Evolutionary conservation across 139 green algal species (phyloP), one percentile per base, ranked within the genome.

Genomic region (Haematococcus sp.): DNA sequence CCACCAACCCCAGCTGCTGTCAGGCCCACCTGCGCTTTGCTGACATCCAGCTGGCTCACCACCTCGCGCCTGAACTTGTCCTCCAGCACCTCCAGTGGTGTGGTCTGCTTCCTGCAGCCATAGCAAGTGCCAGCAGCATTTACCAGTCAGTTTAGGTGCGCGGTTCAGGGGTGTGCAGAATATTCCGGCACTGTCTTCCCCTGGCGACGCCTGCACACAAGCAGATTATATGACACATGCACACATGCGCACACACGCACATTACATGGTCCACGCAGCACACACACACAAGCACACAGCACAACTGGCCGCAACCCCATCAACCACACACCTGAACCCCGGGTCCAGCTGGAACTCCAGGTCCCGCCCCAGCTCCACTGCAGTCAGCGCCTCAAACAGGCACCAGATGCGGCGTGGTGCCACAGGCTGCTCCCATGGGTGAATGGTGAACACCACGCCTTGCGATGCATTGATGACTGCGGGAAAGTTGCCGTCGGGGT

Each of bases 361-460:
- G 28, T 44, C 44, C 31, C 60, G 32, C 23, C 46, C 31, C 34
- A 7, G 28, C 70, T 76, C 32, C 59, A 76, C 52, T 19, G 70
- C 70, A 1, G 35, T 76, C 34, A 76, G 44, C 17, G 70, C 70
- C 58, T 76, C 70, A 55, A 76, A 76, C n/a, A 76, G 46, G 70
- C 70, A 75, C 71, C 71, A 76, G n/a, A 76, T 67, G 28, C 71
- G 43, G 17, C 28, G 46, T 33, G 56, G 56, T 11, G 58, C 56
- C 5, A 76, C 40, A 23, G 71, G 59, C 15, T 13, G 4, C 7
- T 52, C n/a, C 71, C 56, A 68, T 15, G 71, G 71, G 58, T 61
- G 30, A 4, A 76, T 68, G 0, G 71, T 70, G 59, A 76, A 76
- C 54, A 76, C 35, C 33, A 76, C 71, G 22, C 34, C 71, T 30